Conservation (phyloP, 2,329 filamentous ascomycete species). For the Elsinoe arachidis region DNA sequence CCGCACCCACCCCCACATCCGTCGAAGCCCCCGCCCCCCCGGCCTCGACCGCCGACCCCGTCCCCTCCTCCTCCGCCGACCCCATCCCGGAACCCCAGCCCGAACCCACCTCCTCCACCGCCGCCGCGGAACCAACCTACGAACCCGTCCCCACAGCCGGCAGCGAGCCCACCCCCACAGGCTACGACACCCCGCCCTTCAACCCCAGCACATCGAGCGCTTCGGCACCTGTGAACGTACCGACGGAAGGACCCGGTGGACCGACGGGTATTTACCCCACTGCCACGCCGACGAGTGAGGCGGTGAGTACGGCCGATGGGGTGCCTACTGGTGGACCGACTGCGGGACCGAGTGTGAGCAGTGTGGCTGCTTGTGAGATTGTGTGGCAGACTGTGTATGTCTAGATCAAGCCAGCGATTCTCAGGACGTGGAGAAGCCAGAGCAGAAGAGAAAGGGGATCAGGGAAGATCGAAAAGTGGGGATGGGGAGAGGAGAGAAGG, state of each 20-base stretch:
- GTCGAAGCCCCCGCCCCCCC: slow-evolving; percentile 6
- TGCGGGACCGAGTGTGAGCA: not conserved
- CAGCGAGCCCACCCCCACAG: not conserved
- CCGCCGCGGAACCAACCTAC: not conserved
- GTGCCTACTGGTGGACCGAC: not conserved
- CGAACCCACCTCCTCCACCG: not conserved
- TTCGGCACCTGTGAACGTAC: not conserved
- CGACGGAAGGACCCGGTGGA: not conserved
- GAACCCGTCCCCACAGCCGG: not conserved
- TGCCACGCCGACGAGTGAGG: not conserved
- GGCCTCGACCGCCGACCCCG: not conserved
- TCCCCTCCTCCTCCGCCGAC: not conserved
- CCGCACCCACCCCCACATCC: slow-evolving; percentile 1
- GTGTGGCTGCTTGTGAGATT: not conserved
- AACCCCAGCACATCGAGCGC: not conserved
- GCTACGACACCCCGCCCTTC: slow-evolving; percentile 2
- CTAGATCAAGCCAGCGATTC: too few relatives aligned
- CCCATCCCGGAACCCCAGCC: not conserved
- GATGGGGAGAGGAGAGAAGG: not conserved
- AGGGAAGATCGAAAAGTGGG: not conserved
- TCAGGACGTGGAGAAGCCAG: too few relatives aligned
- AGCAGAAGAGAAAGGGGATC: too few relatives aligned
- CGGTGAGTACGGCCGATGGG: not conserved
- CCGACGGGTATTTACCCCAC: not conserved
- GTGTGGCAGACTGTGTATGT: slow-evolving; percentile 4